Base-by-base conservation (phyloP, 2,329 filamentous ascomycete genomes). In the Fusarium avenaceum region DNA sequence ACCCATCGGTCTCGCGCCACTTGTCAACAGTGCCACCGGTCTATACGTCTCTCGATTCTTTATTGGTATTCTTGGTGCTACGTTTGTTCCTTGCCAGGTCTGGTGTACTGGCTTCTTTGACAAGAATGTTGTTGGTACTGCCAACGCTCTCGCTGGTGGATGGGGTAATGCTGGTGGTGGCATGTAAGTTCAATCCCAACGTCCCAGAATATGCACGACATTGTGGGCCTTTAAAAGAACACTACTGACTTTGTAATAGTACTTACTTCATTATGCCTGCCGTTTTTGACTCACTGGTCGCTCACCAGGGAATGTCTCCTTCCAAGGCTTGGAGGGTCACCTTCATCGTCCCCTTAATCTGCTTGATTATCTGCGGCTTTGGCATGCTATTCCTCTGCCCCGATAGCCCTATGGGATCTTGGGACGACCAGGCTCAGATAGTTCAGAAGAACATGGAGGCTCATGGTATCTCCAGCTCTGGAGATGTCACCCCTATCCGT, bases 181-280 rank as follows among this genome's bases (percentile, higher is more conserved):
- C 57, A 91, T 97, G 65, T 69, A 69, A 69, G 65, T 65, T 22
- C 44, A 65, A 33, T 11, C 28, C 22, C 19, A 39, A 15, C 39
- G 32, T 40, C 22, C 17, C 55, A 32, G 14, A 15, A 30, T 24
- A 38, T 43, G 22, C 28, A n/a, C 7, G 13, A 48, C 11, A 15
- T 15, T 11, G 33, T 24, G 22, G 10, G 13, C 19, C 10, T 30
- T 2, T 9, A 8, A n/a, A 14, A 45, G 7, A 42, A 14, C 13
- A 40, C 22, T 8, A 15, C 65, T 69, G 17, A 69, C 42, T 47
- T 7, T 10, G 14, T n/a, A 3, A 46, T 13, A 69, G 65, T 70
- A 97, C 94, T 3, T 97, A 97, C 81, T 96, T 97, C 78, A 87
- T 95, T 72, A 97, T 97, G 93, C 94, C 94, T 3, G 92, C 92